Conservation (phyloP, 129 eudicot species). For the Chrysanthemum makinoi region DNA sequence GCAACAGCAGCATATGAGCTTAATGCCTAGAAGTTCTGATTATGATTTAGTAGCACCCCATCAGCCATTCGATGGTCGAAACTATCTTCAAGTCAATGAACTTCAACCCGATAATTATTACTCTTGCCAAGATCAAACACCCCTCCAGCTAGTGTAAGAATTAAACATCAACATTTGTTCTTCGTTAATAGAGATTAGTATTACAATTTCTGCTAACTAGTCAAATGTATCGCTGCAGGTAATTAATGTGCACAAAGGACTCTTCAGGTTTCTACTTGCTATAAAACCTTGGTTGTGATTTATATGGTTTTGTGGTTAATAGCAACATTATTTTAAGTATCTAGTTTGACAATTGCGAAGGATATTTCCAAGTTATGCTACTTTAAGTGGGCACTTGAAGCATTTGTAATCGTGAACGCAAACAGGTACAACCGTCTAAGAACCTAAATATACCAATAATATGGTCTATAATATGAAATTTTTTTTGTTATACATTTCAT, state of each 20-base stretch:
- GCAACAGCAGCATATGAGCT: slow-evolving; percentile 77
- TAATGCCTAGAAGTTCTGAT: slow-evolving; percentile 85
- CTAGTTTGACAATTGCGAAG: slow-evolving; percentile 32
- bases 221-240: slow-evolving; percentile 5
- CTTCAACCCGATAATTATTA: slow-evolving; percentile 58
- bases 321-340: slow-evolving; percentile 16
- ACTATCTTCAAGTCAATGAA: slow-evolving; percentile 75
- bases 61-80: slow-evolving; percentile 64
- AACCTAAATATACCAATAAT: not conserved
- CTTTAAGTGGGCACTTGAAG: slow-evolving; percentile 92
- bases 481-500: not conserved
- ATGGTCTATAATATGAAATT: not conserved
- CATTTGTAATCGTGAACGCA: slow-evolving; percentile 84
- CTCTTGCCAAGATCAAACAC: slow-evolving; percentile 72
- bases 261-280: slow-evolving; percentile 18
- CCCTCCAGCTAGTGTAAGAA: slow-evolving; percentile 84
- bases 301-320: slow-evolving; percentile 24
- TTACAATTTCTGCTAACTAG: not conserved
- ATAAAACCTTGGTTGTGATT: slow-evolving; percentile 9
- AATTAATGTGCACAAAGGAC: not conserved
- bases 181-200: not conserved
- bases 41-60: slow-evolving; percentile 57
- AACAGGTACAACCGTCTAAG: slow-evolving; percentile 48
- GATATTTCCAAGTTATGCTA: slow-evolving; percentile 60
- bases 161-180: not conserved